Conservation (phyloP, 768 basidiomycete genomes). For the Mrakia blollopis region DNA sequence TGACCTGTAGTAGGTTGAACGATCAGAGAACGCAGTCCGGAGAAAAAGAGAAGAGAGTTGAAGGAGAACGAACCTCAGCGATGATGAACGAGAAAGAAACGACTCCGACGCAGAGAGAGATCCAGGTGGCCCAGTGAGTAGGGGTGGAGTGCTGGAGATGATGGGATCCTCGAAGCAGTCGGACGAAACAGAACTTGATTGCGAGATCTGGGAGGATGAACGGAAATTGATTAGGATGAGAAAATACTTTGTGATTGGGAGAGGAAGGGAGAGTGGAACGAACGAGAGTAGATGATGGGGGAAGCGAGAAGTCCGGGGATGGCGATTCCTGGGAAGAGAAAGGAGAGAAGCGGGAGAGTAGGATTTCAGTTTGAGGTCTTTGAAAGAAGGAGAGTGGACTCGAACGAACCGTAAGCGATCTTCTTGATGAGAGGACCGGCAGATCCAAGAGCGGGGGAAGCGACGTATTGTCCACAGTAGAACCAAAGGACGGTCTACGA, state of each 20-base stretch:
- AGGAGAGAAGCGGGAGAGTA: too few relatives aligned
- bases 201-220: conserved; percentile 29
- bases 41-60: background rate
- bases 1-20: conserved; percentile 10
- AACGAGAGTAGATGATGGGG: conserved; percentile 30
- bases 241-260: background rate
- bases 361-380: too few relatives aligned
- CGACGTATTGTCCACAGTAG: conserved; percentile 34
- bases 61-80: conserved; percentile 2
- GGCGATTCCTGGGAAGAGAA: conserved; percentile 27
- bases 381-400: too few relatives aligned
- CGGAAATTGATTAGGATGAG: background rate
- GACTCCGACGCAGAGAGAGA: conserved; percentile 15
- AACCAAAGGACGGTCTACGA: conserved; percentile 23
- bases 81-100: conserved; percentile 36
- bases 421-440: conserved; percentile 39
- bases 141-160: conserved; percentile 34
- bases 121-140: conserved; percentile 36
- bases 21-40: too few relatives aligned
- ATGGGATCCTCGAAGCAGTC: conserved; percentile 32
- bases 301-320: conserved; percentile 36
- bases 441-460: conserved; percentile 40
- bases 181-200: conserved; percentile 38
- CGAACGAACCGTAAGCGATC: conserved; percentile 33
- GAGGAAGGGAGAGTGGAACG: background rate